Evolutionary conservation across 306 rosid species (phyloP).

Genomic region (Carpinus viminea): DNA sequence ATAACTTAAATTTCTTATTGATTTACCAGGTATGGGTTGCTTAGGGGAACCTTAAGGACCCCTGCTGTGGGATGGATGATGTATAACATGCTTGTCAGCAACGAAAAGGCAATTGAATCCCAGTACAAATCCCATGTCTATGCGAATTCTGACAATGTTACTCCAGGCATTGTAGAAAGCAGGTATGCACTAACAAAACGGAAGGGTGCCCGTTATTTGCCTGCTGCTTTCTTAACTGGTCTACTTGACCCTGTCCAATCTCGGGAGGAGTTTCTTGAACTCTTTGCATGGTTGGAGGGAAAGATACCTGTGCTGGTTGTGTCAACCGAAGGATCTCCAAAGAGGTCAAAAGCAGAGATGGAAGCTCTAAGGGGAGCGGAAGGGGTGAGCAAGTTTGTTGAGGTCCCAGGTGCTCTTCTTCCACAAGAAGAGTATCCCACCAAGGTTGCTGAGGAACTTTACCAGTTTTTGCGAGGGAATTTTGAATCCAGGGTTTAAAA

Average conservation of each 20-base stretch:
- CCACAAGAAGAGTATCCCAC: conserved; percentile 94
- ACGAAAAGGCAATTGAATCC: conserved; percentile 82
- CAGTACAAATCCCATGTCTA: conserved; percentile 94
- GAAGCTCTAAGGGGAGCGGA: conserved; percentile 84
- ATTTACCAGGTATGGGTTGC: conserved; percentile 71
- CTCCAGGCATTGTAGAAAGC: conserved; percentile 70
- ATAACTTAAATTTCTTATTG: neutral
- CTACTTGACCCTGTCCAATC: conserved; percentile 74
- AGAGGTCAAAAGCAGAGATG: conserved; percentile 96
- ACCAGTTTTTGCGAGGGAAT: conserved; percentile 67
- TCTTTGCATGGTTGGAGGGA: conserved; percentile 69
- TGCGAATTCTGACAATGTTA: conserved; percentile 82
- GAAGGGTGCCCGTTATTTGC: conserved; percentile 84
- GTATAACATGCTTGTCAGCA: conserved; percentile 94
- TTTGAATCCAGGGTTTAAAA: conserved; percentile 32
- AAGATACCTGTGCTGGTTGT: conserved; percentile 68
- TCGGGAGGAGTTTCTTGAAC: conserved; percentile 81
- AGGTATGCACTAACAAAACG: conserved; percentile 75
- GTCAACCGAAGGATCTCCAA: conserved; percentile 75
- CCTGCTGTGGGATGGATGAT: conserved; percentile 99
- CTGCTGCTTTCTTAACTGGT: conserved; percentile 90
- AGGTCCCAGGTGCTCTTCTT: conserved; percentile 92
- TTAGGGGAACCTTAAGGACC: conserved; percentile 84
- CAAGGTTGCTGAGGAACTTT: conserved; percentile 74
- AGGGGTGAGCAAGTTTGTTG: conserved; percentile 88